Evolutionary conservation across 164 flowering plant genomes (phyloP).

Genomic region (Aristolochia fimbriata): DNA sequence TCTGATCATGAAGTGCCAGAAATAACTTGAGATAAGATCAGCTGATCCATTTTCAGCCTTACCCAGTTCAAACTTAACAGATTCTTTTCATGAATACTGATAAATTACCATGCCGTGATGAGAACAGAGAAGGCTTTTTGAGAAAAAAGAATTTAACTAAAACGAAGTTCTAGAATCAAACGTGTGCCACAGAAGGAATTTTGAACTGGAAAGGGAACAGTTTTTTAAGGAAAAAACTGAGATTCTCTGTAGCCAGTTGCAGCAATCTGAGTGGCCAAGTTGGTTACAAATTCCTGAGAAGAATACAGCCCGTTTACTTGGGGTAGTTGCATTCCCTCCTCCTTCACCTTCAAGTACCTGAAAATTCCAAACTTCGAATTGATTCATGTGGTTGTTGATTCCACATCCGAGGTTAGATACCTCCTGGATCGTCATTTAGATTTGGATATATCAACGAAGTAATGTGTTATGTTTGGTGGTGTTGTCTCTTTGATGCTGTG

Average conservation of each 20-base stretch:
- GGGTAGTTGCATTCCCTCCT: not conserved
- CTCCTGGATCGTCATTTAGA: not conserved
- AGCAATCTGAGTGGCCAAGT: constrained; percentile 2
- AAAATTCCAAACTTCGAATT: constrained; percentile 1
- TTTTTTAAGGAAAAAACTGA: not conserved
- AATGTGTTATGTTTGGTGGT: not conserved
- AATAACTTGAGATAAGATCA: too few relatives aligned
- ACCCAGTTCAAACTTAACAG: too few relatives aligned
- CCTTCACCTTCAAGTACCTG: not conserved
- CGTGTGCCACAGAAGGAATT: not conserved
- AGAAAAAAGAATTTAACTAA: not conserved
- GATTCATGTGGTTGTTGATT: not conserved
- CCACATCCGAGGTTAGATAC: not conserved
- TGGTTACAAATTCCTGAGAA: not conserved
- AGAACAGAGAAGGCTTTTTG: not conserved
- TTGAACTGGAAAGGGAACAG: not conserved
- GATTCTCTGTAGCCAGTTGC: not conserved
- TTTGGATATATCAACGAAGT: not conserved
- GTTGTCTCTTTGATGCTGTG: not conserved
- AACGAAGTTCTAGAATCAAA: not conserved
- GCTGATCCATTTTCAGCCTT: too few relatives aligned
- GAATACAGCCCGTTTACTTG: not conserved
- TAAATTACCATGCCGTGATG: too few relatives aligned
- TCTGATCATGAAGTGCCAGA: too few relatives aligned
- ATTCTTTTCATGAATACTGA: too few relatives aligned